Evolutionary conservation across 352 stramenopile species (phyloP).

Genomic region (Phytophthora brassicae): DNA sequence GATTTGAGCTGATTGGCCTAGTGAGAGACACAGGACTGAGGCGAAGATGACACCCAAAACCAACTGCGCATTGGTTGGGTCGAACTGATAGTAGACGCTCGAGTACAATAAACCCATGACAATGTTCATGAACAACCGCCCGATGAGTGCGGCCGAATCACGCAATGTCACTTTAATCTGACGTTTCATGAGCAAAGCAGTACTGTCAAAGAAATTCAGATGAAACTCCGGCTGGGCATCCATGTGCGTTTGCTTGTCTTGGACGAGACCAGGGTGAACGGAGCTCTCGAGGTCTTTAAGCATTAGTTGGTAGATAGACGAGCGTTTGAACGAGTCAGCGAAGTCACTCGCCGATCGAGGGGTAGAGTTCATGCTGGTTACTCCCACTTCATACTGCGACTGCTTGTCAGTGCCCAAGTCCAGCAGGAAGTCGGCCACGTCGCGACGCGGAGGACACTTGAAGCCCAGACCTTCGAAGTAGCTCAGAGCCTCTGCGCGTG

Average conservation of each 20-base stretch:
- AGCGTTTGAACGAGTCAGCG: constrained; percentile 21
- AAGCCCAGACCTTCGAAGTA: constrained; percentile 86
- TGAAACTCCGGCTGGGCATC: constrained; percentile 52
- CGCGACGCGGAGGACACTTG: constrained; percentile 51
- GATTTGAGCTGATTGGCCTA: constrained; percentile 66
- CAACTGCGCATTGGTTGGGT: constrained; percentile 30
- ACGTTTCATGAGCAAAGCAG: constrained; percentile 29
- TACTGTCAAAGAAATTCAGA: constrained; percentile 32
- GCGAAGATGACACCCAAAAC: constrained; percentile 79
- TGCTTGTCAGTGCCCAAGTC: constrained; percentile 52
- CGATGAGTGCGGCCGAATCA: constrained; percentile 33
- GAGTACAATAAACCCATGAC: constrained; percentile 45
- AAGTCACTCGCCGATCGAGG: constrained; percentile 31
- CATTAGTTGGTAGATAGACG: constrained; percentile 14
- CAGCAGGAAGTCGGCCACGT: constrained; percentile 91
- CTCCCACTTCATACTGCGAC: constrained; percentile 29
- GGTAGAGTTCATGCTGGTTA: neutral
- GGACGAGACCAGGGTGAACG: constrained; percentile 1
- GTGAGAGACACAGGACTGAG: constrained; percentile 60
- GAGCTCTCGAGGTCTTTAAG: constrained; percentile 17
- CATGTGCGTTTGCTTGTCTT: constrained; percentile 73
- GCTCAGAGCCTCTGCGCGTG: constrained; percentile 50
- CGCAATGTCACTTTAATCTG: constrained; percentile 38
- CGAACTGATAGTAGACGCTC: constrained; percentile 44
- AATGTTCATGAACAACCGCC: constrained; percentile 34